Base-by-base conservation (phyloP, 2,329 filamentous ascomycete genomes). In the Botrytis squamosa region DNA sequence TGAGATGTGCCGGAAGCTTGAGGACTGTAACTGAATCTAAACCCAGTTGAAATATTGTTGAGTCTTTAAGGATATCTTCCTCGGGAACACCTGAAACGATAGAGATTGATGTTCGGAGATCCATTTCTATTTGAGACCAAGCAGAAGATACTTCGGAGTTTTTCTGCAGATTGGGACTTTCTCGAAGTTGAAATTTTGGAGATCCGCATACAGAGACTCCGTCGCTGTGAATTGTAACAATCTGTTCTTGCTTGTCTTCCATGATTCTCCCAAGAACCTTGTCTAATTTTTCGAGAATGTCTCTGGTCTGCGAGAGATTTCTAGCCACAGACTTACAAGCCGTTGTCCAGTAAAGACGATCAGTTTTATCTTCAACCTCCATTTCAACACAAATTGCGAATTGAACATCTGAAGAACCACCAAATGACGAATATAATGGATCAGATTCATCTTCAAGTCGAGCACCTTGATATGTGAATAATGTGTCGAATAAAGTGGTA, bases 11-110 rank as follows among this genome's bases (percentile, higher is more conserved):
- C 14, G 90, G 89, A 5, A 94, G 90, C 79, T 96, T 97, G 83
- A 98, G 96, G 1, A 94, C 92, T 76, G 91, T 95, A 81, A 98
- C 97, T 0, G 95, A 98, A 81, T 98, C 95, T 1, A 98, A 88
- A 0, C 95, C 95, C 2, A 98, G 86, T 76, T 96, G 91, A 81
- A 96, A 97, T 20, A 97, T 88, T 0, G 88, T 93, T 69, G 90
- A 88, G 0, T 85, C 84, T 72, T 85, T 86, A 4, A 83, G 82
- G 70, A 97, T 92, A 2, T 88, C 84, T 0, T 85, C 80, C 29
- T 85, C 82, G 0, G 90, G 84, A 0, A 92, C 82, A 25, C 87
- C 88, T 0, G 94, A 92, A 0, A 95, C 85, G 44, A 85, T 80
- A 0, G 86, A 83, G 22, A 92, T 81, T 0, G 87, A 83, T 1